These are phyloP conservation scores for Claviceps sp. DNA, from an alignment of 2,329 filamentous ascomycete species.

Conservation along the genomic window DNA sequence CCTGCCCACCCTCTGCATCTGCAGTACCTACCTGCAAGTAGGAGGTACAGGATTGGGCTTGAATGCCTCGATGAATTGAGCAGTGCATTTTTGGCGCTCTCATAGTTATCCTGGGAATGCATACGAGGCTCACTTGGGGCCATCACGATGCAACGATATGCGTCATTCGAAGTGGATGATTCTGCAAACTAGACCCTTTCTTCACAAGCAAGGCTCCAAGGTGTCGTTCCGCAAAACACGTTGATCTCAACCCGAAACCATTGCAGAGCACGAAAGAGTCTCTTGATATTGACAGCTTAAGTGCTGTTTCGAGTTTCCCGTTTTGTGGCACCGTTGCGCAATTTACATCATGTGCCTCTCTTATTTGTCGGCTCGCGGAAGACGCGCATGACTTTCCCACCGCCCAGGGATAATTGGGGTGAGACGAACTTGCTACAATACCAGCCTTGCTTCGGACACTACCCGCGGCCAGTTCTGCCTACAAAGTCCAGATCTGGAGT, in stretches of 20 bases:
- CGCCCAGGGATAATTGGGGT: background rate
- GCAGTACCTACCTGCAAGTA: background rate
- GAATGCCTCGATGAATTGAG: background rate
- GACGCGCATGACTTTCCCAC: background rate
- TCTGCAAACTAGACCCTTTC: background rate
- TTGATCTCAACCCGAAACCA: background rate
- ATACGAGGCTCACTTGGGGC: background rate
- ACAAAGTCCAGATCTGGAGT: background rate
- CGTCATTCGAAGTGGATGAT: background rate
- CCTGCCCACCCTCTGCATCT: background rate
- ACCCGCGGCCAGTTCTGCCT: background rate
- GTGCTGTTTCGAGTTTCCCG: slow-evolving; percentile 1
- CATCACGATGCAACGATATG: background rate
- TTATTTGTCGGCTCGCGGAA: background rate
- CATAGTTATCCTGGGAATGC: background rate
- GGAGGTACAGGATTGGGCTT: background rate
- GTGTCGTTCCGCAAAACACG: background rate
- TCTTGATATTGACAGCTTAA: background rate
- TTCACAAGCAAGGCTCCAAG: background rate
- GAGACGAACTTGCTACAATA: background rate
- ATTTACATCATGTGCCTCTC: background rate
- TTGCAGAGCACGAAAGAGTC: background rate
- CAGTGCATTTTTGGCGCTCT: background rate
- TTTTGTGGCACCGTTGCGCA: background rate
- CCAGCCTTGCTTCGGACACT: background rate